These are phyloP conservation scores for Vigna mungo DNA, from an alignment of 306 rosid species.

Conservation along the genomic window DNA sequence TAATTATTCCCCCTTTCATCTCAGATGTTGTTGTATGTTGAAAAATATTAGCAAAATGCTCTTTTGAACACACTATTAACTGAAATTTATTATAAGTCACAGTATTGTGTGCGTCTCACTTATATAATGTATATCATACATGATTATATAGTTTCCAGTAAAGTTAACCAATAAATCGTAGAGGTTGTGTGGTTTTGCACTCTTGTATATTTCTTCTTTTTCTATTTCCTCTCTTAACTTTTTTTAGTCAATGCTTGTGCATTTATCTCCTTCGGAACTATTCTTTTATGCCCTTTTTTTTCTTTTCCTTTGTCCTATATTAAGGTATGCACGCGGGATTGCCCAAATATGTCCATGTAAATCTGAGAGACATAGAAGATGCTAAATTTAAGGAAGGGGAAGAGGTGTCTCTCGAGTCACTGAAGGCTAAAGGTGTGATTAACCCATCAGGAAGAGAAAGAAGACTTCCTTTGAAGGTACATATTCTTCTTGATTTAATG, in stretches of 20 bases:
- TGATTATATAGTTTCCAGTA: not conserved
- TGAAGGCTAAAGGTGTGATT: conserved; percentile 80
- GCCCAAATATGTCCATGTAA: conserved; percentile 88
- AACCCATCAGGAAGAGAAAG: conserved; percentile 96
- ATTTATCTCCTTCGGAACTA: conserved; percentile 18
- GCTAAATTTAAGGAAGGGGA: conserved; percentile 92
- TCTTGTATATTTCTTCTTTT: not conserved
- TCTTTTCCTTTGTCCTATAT: not conserved
- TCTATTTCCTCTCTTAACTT: not conserved
- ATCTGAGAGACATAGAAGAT: conserved; percentile 81
- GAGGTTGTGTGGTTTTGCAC: not conserved
- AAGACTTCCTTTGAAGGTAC: conserved; percentile 90
- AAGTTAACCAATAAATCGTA: not conserved
- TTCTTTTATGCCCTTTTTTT: conserved; percentile 24
- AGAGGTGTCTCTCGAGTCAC: conserved; percentile 80
- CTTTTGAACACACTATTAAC: not conserved
- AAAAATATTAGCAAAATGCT: not conserved
- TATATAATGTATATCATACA: not conserved
- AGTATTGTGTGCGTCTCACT: not conserved
- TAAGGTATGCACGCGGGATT: conserved; percentile 91
- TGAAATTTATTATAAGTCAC: not conserved
- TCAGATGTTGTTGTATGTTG: not conserved
- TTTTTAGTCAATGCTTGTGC: not conserved
- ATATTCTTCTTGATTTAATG: conserved; percentile 29
- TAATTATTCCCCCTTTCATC: conserved; percentile 20